Evolutionary conservation across 164 flowering plant species (phyloP).

Genomic region (Annona squamosa): DNA sequence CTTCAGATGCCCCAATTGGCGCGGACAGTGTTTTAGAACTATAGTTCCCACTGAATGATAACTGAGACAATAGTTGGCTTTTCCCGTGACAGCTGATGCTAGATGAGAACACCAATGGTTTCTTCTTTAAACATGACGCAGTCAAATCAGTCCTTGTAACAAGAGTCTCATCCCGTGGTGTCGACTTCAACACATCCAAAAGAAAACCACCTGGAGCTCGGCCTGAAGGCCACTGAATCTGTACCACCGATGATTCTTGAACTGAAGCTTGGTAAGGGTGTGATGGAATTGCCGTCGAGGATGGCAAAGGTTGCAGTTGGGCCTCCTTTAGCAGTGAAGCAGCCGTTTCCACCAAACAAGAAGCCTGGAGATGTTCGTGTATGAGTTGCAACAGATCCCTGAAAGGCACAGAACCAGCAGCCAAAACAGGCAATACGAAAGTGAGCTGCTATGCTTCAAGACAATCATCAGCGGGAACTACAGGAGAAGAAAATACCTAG

Average conservation of each 20-base stretch:
- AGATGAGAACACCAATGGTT: constrained; percentile 45
- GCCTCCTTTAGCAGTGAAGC: constrained; percentile 76
- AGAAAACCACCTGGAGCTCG: constrained; percentile 61
- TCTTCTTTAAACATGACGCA: constrained; percentile 43
- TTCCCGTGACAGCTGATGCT: constrained; percentile 42
- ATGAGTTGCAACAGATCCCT: constrained; percentile 94
- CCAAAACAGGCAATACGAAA: background rate
- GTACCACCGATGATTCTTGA: constrained; percentile 47
- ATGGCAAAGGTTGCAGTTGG: constrained; percentile 73
- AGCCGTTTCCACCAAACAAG: constrained; percentile 68
- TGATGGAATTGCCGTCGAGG: constrained; percentile 54
- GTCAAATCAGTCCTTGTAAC: constrained; percentile 31
- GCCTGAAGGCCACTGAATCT: constrained; percentile 80
- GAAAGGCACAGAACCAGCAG: constrained; percentile 10
- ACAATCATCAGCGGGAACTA: background rate
- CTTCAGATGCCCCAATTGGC: constrained; percentile 27
- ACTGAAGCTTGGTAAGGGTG: constrained; percentile 49
- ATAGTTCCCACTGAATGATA: constrained; percentile 25
- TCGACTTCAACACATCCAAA: constrained; percentile 28
- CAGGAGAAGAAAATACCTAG: constrained; percentile 39
- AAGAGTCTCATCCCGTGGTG: constrained; percentile 22
- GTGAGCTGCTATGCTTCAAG: background rate
- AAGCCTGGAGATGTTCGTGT: constrained; percentile 90
- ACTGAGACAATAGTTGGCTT: constrained; percentile 25
- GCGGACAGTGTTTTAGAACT: constrained; percentile 30